A percentile compares a stretch with the other conserved stretches of the same genome.
These are phyloP conservation scores for Fragilaria radians DNA, from an alignment of 108 stramenopile genomes.

Conservation along the genomic window DNA sequence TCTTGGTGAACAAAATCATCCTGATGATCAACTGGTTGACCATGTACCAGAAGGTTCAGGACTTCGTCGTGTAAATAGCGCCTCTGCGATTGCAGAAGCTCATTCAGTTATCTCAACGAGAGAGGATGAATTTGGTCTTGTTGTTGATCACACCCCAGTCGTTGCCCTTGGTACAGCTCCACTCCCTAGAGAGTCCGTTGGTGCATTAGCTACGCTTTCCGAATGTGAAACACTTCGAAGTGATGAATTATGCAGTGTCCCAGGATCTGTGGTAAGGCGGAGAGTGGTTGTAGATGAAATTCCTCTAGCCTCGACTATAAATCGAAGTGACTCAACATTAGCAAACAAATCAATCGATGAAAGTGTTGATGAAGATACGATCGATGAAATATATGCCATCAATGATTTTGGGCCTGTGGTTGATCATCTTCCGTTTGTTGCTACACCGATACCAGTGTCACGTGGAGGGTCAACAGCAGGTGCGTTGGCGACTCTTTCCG, in stretches of 20 bases:
- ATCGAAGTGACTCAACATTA: neutral
- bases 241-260: neutral
- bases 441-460: conserved; percentile 25
- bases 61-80: conserved; percentile 9
- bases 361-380: neutral
- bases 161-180: neutral
- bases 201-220: neutral
- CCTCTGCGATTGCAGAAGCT: conserved; percentile 15
- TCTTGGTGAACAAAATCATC: conserved; percentile 8
- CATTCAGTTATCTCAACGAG: conserved; percentile 22
- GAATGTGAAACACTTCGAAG: neutral
- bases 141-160: conserved; percentile 29
- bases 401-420: conserved; percentile 35
- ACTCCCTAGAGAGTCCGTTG: neutral
- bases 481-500: conserved; percentile 38
- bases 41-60: conserved; percentile 14
- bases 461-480: conserved; percentile 44
- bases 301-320: neutral
- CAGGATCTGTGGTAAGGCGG: neutral
- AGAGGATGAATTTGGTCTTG: conserved; percentile 19
- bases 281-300: neutral
- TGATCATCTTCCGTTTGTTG: conserved; percentile 31
- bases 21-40: conserved; percentile 14
- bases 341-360: neutral
- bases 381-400: neutral